Conservation (phyloP, 2,329 filamentous ascomycete species). For the Xylariaceae sp. region DNA sequence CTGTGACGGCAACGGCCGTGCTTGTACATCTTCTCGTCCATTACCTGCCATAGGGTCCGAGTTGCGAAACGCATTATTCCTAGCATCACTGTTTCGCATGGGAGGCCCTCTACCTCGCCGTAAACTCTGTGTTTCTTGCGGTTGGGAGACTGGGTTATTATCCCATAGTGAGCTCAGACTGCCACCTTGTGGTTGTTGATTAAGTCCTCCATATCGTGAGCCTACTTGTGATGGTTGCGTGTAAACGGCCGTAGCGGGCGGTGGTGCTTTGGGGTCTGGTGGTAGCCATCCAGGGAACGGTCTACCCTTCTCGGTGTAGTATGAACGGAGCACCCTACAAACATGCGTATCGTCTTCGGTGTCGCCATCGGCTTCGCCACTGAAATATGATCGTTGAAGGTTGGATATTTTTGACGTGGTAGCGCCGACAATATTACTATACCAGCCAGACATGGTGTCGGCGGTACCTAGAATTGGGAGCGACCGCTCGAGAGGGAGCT, state of each 20-base stretch:
- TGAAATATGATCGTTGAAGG: slow-evolving; percentile 72
- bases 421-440: slow-evolving; percentile 74
- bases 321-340: slow-evolving; percentile 87
- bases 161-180: slow-evolving; percentile 67
- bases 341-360: slow-evolving; percentile 93
- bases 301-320: slow-evolving; percentile 89
- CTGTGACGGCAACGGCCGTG: slow-evolving; percentile 74
- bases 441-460: slow-evolving; percentile 75
- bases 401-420: slow-evolving; percentile 70
- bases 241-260: slow-evolving; percentile 60
- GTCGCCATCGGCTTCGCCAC: slow-evolving; percentile 71
- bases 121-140: slow-evolving; percentile 52
- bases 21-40: slow-evolving; percentile 49
- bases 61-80: slow-evolving; percentile 46
- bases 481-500: slow-evolving; percentile 7
- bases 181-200: slow-evolving; percentile 46
- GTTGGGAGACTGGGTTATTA: slow-evolving; percentile 47
- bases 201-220: slow-evolving; percentile 59
- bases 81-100: slow-evolving; percentile 38
- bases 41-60: slow-evolving; percentile 39
- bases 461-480: no score
- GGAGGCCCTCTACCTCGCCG: slow-evolving; percentile 50
- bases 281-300: slow-evolving; percentile 87
- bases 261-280: slow-evolving; percentile 80
- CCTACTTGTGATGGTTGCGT: slow-evolving; percentile 57